phyloP scores from a whole-genome alignment of 441 rosid genomes.

The Mallotus japonicus region DNA sequence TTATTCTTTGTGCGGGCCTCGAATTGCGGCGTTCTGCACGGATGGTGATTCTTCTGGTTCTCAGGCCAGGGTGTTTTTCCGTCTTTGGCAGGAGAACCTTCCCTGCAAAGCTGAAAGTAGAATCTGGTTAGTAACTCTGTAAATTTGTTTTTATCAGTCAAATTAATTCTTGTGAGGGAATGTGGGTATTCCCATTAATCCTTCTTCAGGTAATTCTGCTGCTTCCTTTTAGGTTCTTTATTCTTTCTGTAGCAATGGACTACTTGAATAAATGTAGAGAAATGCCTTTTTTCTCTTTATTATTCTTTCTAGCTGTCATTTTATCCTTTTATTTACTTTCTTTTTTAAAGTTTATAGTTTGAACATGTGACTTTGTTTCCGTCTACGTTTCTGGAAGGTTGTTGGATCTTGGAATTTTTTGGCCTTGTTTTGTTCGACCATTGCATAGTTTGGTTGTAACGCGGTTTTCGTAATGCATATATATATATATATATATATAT shows the following conservation, averaged over 20 bases:
- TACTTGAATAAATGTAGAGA: conserved; percentile 37
- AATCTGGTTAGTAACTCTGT: conserved; percentile 36
- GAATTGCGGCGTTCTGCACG: conserved; percentile 42
- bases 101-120: conserved; percentile 42
- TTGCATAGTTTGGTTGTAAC: no score
- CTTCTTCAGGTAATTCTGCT: conserved; percentile 31
- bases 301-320: background rate
- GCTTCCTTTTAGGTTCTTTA: conserved; percentile 46
- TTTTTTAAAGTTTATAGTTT: no score
- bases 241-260: conserved; percentile 52
- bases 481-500: no score
- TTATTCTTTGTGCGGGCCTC: conserved; percentile 69
- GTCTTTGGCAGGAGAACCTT: conserved; percentile 48
- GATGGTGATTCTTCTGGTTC: conserved; percentile 60
- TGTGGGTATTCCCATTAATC: conserved; percentile 35
- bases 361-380: no score
- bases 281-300: conserved; percentile 12
- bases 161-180: conserved; percentile 22
- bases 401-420: no score
- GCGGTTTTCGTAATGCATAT: no score
- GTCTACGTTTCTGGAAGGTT: no score
- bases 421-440: no score
- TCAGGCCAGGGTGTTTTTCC: conserved; percentile 40
- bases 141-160: conserved; percentile 31
- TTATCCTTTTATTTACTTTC: background rate